Evolutionary conservation across 2,329 filamentous ascomycete species (phyloP).

Genomic region (Phoma sp.): DNA sequence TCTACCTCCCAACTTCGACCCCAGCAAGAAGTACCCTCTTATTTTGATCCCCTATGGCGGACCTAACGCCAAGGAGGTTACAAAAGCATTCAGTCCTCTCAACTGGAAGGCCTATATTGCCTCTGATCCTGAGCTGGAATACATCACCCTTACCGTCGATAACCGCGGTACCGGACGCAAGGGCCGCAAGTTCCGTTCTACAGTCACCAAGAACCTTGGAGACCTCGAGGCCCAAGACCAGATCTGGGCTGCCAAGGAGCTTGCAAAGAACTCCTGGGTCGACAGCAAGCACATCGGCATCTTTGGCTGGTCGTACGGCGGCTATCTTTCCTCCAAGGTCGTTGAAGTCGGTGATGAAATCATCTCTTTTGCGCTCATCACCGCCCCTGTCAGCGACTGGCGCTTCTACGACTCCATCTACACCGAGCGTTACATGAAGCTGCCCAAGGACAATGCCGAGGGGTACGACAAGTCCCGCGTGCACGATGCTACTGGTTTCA

Average conservation of each 20-base stretch:
- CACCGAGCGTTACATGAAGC: conserved; percentile 77
- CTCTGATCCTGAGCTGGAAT: conserved; percentile 72
- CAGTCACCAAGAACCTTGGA: conserved; percentile 67
- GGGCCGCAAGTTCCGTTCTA: conserved; percentile 67
- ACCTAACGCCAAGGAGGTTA: conserved; percentile 69
- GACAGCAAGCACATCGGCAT: conserved; percentile 68
- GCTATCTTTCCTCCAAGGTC: conserved; percentile 71
- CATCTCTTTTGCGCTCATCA: conserved; percentile 69
- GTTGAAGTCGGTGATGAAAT: conserved; percentile 67
- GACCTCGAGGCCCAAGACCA: conserved; percentile 71
- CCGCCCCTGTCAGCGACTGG: conserved; percentile 73
- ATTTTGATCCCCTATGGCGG: conserved; percentile 74
- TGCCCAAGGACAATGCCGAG: conserved; percentile 60
- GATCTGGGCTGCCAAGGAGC: conserved; percentile 69
- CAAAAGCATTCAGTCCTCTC: conserved; percentile 63
- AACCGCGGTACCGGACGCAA: conserved; percentile 72
- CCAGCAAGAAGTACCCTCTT: conserved; percentile 69
- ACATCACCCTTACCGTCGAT: conserved; percentile 72
- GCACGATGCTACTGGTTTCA: conserved; percentile 66
- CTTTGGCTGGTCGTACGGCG: conserved; percentile 74
- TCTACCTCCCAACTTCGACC: conserved; percentile 70
- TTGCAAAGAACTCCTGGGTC: conserved; percentile 62
- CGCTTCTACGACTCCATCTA: conserved; percentile 76
- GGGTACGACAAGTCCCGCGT: conserved; percentile 71
- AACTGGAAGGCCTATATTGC: conserved; percentile 70